phyloP scores from a whole-genome alignment of 2,329 filamentous ascomycete species.

The Aspergillus calidoustus region DNA sequence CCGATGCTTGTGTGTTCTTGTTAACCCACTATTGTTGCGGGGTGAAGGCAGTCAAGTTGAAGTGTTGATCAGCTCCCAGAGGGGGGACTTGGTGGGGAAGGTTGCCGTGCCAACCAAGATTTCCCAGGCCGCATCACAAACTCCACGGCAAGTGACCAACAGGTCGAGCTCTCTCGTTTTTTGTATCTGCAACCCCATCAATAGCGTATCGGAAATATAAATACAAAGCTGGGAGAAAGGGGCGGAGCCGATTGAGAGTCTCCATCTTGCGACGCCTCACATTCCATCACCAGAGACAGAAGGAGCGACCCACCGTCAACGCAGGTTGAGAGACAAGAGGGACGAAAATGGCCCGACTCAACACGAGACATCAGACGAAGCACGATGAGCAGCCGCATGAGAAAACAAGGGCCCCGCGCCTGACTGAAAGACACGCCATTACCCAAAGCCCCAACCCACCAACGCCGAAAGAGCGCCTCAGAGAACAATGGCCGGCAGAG shows the following conservation, averaged over 20 bases:
- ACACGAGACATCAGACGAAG: constrained; percentile 28
- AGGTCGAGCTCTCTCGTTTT: neutral
- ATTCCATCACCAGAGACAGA: neutral
- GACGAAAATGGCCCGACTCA: constrained; percentile 34
- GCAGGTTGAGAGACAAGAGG: neutral
- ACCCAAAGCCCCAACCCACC: constrained; percentile 3
- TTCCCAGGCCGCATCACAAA: neutral
- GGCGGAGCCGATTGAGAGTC: neutral
- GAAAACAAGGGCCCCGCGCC: neutral
- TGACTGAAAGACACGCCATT: constrained; percentile 12
- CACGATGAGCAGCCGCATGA: constrained; percentile 6
- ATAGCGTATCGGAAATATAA: constrained; percentile 3
- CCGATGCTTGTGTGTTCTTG: neutral
- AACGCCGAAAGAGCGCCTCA: constrained; percentile 4
- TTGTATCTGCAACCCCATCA: neutral
- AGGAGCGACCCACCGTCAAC: neutral
- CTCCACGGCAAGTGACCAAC: neutral
- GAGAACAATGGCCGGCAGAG: constrained; percentile 22
- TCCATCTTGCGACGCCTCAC: constrained; percentile 1
- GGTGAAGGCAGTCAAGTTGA: neutral
- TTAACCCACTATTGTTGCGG: neutral
- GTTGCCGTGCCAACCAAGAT: constrained; percentile 18
- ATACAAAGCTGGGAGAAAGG: neutral
- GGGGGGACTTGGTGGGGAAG: neutral
- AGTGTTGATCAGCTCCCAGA: neutral